Evolutionary conservation across 1,284 basidiomycete genomes (phyloP).

Genomic region (Athelia sp.): DNA sequence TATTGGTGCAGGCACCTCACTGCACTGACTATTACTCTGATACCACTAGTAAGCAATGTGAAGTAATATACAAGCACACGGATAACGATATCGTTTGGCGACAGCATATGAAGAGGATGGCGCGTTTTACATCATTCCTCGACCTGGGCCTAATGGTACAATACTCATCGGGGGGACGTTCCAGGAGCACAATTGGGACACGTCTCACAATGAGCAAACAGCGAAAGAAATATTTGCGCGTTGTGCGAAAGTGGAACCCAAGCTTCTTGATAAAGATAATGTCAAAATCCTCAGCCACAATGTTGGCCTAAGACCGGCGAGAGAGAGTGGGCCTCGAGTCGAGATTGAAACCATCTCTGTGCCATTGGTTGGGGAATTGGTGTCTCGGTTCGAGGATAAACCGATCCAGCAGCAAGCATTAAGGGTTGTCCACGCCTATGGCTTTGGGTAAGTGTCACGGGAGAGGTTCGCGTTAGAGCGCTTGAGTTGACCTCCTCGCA

Average conservation of each 20-base stretch:
- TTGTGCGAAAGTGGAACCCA: slow-evolving; percentile 33
- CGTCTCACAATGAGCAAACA: slow-evolving; percentile 36
- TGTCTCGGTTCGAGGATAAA: slow-evolving; percentile 11
- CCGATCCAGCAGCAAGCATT: slow-evolving; percentile 15
- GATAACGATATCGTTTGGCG: not conserved
- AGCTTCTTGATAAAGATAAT: slow-evolving; percentile 24
- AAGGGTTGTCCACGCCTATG: slow-evolving; percentile 41
- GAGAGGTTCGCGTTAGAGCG: not conserved
- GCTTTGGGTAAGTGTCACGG: slow-evolving; percentile 45
- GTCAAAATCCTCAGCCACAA: slow-evolving; percentile 52
- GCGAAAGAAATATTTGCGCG: slow-evolving; percentile 42
- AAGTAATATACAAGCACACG: not conserved
- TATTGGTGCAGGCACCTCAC: slow-evolving; percentile 51
- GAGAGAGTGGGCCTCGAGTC: slow-evolving; percentile 53
- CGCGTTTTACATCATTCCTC: slow-evolving; percentile 53
- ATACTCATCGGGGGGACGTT: slow-evolving; percentile 53
- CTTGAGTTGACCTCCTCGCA: slow-evolving; percentile 18
- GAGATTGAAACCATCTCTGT: slow-evolving; percentile 44
- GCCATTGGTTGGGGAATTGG: slow-evolving; percentile 28
- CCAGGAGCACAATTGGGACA: slow-evolving; percentile 42
- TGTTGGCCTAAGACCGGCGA: slow-evolving; percentile 56
- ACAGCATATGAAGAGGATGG: slow-evolving; percentile 9
- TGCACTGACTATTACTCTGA: slow-evolving; percentile 32
- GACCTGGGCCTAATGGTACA: slow-evolving; percentile 37
- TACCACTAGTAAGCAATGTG: slow-evolving; percentile 1